Conservation (phyloP, 2,329 filamentous ascomycete species). For the Diaporthe humulicola region DNA sequence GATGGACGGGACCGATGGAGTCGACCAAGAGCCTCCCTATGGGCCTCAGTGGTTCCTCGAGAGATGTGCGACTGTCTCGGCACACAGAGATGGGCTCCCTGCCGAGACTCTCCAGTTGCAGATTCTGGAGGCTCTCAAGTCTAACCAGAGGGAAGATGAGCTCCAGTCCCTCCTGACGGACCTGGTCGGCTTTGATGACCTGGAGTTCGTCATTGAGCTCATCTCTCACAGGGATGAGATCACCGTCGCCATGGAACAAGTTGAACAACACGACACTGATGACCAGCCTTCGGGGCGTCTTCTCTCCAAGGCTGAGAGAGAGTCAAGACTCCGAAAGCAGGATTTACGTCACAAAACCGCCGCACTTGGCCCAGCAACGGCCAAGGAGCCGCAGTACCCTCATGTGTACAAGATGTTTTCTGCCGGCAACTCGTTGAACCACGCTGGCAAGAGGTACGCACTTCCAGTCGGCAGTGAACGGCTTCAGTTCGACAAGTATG, state of each 20-base stretch:
- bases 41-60: conserved; percentile 78
- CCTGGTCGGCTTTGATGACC: conserved; percentile 90
- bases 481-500: conserved; percentile 81
- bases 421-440: conserved; percentile 87
- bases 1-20: conserved; percentile 52
- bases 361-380: conserved; percentile 76
- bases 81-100: conserved; percentile 75
- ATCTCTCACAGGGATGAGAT: conserved; percentile 82
- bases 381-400: conserved; percentile 84
- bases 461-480: conserved; percentile 82
- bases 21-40: conserved; percentile 54
- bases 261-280: conserved; percentile 47
- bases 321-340: conserved; percentile 80
- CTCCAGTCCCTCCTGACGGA: conserved; percentile 93
- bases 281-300: conserved; percentile 61
- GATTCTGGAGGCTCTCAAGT: conserved; percentile 79
- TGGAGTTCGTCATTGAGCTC: conserved; percentile 94
- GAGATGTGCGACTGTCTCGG: conserved; percentile 77
- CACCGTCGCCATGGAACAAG: conserved; percentile 55
- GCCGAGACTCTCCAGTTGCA: conserved; percentile 81
- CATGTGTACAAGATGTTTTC: conserved; percentile 91
- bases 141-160: conserved; percentile 80
- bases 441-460: conserved; percentile 84
- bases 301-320: conserved; percentile 81
- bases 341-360: conserved; percentile 89